phyloP scores from a whole-genome alignment of 306 rosid genomes.

The Pterocarpus macrocarpus region DNA sequence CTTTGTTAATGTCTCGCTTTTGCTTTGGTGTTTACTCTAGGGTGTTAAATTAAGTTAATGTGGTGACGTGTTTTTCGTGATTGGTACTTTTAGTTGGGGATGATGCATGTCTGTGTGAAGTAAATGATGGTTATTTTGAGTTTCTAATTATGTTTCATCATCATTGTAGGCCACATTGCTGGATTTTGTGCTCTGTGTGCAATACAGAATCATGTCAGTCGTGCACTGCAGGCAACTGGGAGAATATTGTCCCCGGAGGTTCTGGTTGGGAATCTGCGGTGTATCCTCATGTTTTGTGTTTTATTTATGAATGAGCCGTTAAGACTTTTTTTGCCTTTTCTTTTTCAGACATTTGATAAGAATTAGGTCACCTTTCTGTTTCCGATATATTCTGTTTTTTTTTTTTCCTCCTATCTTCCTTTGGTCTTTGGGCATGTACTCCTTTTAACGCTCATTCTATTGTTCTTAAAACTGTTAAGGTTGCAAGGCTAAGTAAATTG shows the following conservation, averaged over 20 bases:
- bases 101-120: background rate
- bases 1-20: background rate
- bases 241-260: constrained; percentile 78
- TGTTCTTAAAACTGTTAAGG: background rate
- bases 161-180: constrained; percentile 74
- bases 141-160: constrained; percentile 45
- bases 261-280: constrained; percentile 81
- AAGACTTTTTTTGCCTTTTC: background rate
- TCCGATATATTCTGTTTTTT: background rate
- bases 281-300: constrained; percentile 69
- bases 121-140: background rate
- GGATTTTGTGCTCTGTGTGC: constrained; percentile 99
- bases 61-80: background rate
- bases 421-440: background rate
- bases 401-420: background rate
- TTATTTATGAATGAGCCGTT: background rate
- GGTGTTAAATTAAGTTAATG: background rate
- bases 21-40: background rate
- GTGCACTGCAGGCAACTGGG: constrained; percentile 86
- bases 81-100: background rate
- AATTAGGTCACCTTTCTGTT: background rate
- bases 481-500: background rate
- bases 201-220: constrained; percentile 93
- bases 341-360: background rate
- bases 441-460: background rate